These are phyloP conservation scores for Glycyrrhiza uralensis DNA, from an alignment of 306 rosid species.

Conservation along the genomic window DNA sequence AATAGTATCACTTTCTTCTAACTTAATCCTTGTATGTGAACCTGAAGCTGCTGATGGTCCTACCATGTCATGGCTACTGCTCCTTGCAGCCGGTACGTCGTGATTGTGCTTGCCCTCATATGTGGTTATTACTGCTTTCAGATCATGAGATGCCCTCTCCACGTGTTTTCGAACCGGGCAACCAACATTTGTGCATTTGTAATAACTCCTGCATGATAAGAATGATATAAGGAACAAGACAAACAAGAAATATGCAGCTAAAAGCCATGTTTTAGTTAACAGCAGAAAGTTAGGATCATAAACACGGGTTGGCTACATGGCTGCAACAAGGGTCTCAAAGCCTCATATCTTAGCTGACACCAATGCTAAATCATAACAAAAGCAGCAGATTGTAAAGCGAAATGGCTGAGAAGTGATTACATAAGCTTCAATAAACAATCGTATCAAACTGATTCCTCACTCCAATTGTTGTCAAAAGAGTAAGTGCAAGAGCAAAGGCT, in stretches of 20 bases:
- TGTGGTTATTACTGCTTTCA: slow-evolving; percentile 94
- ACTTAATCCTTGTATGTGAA: slow-evolving; percentile 50
- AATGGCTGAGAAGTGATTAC: slow-evolving; percentile 13
- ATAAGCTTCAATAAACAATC: slow-evolving; percentile 4
- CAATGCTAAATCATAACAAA: slow-evolving; percentile 1
- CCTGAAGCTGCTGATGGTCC: slow-evolving; percentile 38
- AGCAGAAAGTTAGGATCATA: background rate
- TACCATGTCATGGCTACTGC: slow-evolving; percentile 72
- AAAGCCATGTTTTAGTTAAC: background rate
- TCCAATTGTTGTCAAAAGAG: background rate
- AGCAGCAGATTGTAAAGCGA: slow-evolving; percentile 3
- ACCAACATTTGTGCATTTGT: slow-evolving; percentile 92
- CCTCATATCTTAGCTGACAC: background rate
- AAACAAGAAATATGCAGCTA: slow-evolving; percentile 9
- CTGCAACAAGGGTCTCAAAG: background rate
- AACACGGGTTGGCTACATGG: background rate
- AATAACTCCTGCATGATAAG: slow-evolving; percentile 76
- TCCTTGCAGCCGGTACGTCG: slow-evolving; percentile 86
- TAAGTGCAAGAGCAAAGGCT: background rate
- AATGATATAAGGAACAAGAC: slow-evolving; percentile 27
- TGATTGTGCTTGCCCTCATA: slow-evolving; percentile 97
- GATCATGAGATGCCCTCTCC: slow-evolving; percentile 98
- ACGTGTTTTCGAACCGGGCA: slow-evolving; percentile 97
- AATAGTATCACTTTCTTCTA: slow-evolving; percentile 67
- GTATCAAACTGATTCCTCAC: background rate